A percentile compares a stretch with the other conserved stretches of the same genome.
Evolutionary conservation across 306 rosid genomes (phyloP).

Genomic region (Cicer arietinum): DNA sequence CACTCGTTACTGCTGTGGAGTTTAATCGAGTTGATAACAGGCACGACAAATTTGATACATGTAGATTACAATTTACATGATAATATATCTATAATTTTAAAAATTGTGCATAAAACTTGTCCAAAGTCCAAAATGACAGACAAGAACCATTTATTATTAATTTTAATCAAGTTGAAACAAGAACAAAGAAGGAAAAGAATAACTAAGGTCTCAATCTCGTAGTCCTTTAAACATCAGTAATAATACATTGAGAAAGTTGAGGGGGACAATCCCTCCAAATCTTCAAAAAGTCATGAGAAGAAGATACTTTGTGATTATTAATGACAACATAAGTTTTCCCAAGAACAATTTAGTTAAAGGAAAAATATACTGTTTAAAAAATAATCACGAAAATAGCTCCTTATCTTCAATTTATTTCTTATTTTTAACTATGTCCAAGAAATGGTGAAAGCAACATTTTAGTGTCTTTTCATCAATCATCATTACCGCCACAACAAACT

Average conservation of each 20-base stretch:
- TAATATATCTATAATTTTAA: conserved; percentile 7
- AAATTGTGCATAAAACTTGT: conserved; percentile 1
- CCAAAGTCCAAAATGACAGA: conserved; percentile 15
- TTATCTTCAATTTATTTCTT: background rate
- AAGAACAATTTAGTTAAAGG: conserved; percentile 3
- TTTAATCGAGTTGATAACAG: background rate
- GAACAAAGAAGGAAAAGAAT: background rate
- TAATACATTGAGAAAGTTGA: background rate
- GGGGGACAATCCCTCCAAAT: background rate
- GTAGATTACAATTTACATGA: conserved; percentile 25
- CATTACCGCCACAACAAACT: background rate
- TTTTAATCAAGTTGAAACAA: background rate
- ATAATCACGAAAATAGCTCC: background rate
- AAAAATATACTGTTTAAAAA: background rate
- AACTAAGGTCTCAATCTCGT: background rate
- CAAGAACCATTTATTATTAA: background rate
- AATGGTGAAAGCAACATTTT: conserved; percentile 1
- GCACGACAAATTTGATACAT: background rate
- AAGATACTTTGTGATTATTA: background rate
- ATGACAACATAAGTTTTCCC: background rate
- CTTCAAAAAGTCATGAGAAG: background rate
- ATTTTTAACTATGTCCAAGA: background rate
- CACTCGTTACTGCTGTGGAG: conserved; percentile 23
- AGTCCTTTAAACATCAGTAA: background rate
- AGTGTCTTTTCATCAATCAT: conserved; percentile 8